Conservation (phyloP, 2,329 filamentous ascomycete genomes). For the Lecanicillium sp. region DNA sequence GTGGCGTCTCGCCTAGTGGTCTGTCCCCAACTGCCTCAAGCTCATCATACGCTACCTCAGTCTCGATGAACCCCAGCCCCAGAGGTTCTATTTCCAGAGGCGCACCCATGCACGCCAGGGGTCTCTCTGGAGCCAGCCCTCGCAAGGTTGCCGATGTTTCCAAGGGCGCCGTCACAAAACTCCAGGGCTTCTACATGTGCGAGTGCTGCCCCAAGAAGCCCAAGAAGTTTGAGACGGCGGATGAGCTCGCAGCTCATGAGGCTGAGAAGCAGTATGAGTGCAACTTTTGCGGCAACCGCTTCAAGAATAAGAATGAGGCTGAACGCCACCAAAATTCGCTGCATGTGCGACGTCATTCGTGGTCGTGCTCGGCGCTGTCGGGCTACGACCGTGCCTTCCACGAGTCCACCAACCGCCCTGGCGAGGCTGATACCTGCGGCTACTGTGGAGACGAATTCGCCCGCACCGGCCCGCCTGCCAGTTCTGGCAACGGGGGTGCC, state of each 20-base stretch:
- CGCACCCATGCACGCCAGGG: constrained; percentile 35
- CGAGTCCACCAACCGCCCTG: constrained; percentile 60
- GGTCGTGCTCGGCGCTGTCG: constrained; percentile 87
- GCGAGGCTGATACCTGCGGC: constrained; percentile 74
- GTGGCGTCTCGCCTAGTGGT: constrained; percentile 36
- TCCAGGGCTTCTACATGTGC: constrained; percentile 59
- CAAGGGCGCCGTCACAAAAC: constrained; percentile 38
- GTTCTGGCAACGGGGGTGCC: constrained; percentile 26
- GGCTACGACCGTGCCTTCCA: constrained; percentile 80
- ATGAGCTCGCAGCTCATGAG: constrained; percentile 77
- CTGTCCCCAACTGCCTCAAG: constrained; percentile 41
- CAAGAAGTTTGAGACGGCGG: constrained; percentile 82
- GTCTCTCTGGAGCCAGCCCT: constrained; percentile 40
- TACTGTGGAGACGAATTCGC: constrained; percentile 91
- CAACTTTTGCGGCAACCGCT: constrained; percentile 84
- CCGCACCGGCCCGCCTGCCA: constrained; percentile 36
- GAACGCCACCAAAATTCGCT: constrained; percentile 94
- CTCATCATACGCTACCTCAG: constrained; percentile 42
- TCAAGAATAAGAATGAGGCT: constrained; percentile 98
- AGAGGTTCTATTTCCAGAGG: constrained; percentile 36
- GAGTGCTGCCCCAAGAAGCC: constrained; percentile 97
- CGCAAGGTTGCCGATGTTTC: constrained; percentile 44
- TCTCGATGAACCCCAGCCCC: constrained; percentile 42
- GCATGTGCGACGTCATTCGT: constrained; percentile 85
- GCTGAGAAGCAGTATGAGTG: constrained; percentile 96